Evolutionary conservation across 2,329 filamentous ascomycete species (phyloP).

Genomic region (Colletotrichum graminicola): DNA sequence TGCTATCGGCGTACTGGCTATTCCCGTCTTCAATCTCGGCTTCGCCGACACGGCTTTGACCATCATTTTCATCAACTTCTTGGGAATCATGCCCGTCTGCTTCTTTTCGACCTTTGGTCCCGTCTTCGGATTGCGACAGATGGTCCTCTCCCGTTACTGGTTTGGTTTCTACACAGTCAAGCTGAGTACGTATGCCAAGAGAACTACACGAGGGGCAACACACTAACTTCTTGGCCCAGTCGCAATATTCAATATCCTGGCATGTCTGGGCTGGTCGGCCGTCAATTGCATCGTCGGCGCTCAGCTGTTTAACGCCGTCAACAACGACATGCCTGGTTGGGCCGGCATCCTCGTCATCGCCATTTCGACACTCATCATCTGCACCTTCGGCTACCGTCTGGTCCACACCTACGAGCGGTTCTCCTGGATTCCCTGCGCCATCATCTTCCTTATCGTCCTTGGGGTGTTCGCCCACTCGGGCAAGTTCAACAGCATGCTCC

Average conservation of each 20-base stretch:
- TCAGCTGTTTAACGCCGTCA: constrained; percentile 81
- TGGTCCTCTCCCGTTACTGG: constrained; percentile 83
- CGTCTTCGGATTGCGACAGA: constrained; percentile 79
- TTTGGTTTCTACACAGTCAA: constrained; percentile 81
- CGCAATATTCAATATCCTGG: constrained; percentile 77
- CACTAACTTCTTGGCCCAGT: constrained; percentile 54
- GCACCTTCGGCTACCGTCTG: constrained; percentile 80
- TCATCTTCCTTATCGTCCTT: constrained; percentile 79
- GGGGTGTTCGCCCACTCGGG: constrained; percentile 77
- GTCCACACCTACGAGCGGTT: constrained; percentile 83
- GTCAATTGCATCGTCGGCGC: constrained; percentile 86
- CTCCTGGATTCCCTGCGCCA: constrained; percentile 79
- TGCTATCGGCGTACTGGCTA: constrained; percentile 78
- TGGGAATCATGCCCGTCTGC: constrained; percentile 79
- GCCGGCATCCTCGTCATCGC: constrained; percentile 83
- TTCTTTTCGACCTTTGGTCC: constrained; percentile 85
- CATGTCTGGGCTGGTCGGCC: constrained; percentile 80
- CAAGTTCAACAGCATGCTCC: constrained; percentile 67
- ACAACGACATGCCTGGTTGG: constrained; percentile 74
- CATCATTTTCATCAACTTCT: constrained; percentile 80
- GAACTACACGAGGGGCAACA: neutral
- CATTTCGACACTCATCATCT: constrained; percentile 77
- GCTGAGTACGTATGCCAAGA: constrained; percentile 63
- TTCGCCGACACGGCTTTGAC: constrained; percentile 80
- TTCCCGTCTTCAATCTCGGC: constrained; percentile 76